phyloP scores from a whole-genome alignment of 805 yeast species.

The Tetrapisispora pingtungensis region DNA sequence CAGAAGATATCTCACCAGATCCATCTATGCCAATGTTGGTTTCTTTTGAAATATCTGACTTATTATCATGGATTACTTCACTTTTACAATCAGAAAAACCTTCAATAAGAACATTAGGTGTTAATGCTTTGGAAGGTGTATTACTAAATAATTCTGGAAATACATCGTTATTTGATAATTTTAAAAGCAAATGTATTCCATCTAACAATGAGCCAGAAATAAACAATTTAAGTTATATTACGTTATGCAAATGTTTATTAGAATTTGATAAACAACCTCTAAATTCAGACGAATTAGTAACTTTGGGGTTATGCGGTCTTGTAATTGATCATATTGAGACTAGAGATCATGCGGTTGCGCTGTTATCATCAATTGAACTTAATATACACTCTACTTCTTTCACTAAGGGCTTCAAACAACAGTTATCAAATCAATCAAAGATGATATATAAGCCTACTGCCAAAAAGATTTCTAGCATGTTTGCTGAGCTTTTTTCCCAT shows the following conservation, averaged over 20 bases:
- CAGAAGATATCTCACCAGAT: constrained; percentile 30
- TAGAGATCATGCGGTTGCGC: constrained; percentile 59
- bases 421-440: constrained; percentile 63
- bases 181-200: constrained; percentile 62
- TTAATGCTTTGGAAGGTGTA: constrained; percentile 59
- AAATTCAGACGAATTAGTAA: constrained; percentile 55
- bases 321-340: constrained; percentile 64
- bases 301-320: constrained; percentile 66
- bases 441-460: constrained; percentile 83
- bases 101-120: constrained; percentile 51
- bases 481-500: constrained; percentile 52
- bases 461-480: constrained; percentile 63
- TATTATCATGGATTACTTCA: constrained; percentile 74
- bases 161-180: constrained; percentile 42
- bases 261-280: constrained; percentile 39
- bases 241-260: constrained; percentile 56
- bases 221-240: constrained; percentile 59
- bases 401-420: constrained; percentile 52
- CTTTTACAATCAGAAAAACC: constrained; percentile 52
- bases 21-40: constrained; percentile 34
- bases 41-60: constrained; percentile 59
- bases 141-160: constrained; percentile 50
- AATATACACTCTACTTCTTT: constrained; percentile 45
- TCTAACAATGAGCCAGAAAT: constrained; percentile 41
- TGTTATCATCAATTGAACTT: constrained; percentile 59